Evolutionary conservation across 352 stramenopile genomes (phyloP).

Genomic region (Phytopythium ostracodes): DNA sequence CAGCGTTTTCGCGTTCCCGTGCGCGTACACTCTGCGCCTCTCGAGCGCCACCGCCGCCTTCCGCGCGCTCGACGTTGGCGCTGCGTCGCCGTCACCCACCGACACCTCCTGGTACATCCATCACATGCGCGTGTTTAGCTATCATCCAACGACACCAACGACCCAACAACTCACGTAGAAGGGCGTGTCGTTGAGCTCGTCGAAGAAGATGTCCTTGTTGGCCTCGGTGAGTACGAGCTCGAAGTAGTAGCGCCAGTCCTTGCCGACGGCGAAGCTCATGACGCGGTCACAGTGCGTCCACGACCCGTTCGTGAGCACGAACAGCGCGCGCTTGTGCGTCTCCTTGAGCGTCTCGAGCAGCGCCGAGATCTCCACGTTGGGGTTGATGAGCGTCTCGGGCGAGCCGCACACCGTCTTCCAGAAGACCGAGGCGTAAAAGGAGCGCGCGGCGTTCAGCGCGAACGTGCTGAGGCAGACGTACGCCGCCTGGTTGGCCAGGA

Average conservation of each 20-base stretch:
- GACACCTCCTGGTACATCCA: not conserved
- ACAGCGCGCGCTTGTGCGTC: slow-evolving; percentile 30
- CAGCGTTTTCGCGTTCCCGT: slow-evolving; percentile 36
- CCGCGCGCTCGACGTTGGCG: not conserved
- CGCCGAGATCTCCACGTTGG: slow-evolving; percentile 35
- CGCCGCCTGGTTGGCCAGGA: slow-evolving; percentile 32
- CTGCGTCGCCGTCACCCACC: not conserved
- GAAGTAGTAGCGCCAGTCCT: slow-evolving; percentile 44
- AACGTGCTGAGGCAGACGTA: slow-evolving; percentile 43
- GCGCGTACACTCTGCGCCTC: slow-evolving; percentile 35
- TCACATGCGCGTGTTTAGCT: not conserved
- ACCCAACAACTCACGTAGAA: slow-evolving; percentile 26
- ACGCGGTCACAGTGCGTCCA: slow-evolving; percentile 55
- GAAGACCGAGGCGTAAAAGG: slow-evolving; percentile 43
- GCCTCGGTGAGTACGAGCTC: slow-evolving; percentile 44
- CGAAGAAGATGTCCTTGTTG: slow-evolving; percentile 54
- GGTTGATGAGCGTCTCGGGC: slow-evolving; percentile 38
- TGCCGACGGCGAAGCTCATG: slow-evolving; percentile 40
- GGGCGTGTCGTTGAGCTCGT: slow-evolving; percentile 39
- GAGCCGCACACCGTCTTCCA: slow-evolving; percentile 39
- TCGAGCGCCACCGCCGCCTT: slow-evolving; percentile 29
- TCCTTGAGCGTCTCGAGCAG: slow-evolving; percentile 31
- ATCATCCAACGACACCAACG: not conserved
- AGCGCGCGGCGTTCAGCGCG: slow-evolving; percentile 31
- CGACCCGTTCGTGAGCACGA: slow-evolving; percentile 49